A percentile compares a stretch with the other conserved stretches of the same genome.
phyloP scores from a whole-genome alignment of 441 rosid genomes.

The Euphorbia celastroides region DNA sequence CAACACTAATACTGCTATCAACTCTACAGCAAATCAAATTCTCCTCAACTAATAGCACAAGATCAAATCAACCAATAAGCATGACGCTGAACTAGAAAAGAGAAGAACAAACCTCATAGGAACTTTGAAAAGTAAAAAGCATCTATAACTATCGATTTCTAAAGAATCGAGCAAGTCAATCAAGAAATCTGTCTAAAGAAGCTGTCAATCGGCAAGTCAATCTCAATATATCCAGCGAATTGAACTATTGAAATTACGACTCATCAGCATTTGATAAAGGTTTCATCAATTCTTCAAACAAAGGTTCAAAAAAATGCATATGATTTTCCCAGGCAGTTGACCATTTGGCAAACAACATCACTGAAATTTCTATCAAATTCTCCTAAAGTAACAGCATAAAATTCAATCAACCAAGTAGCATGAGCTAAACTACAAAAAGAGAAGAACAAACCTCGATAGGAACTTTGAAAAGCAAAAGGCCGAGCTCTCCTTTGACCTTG shows the following conservation, averaged over 20 bases:
- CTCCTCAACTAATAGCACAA: no score
- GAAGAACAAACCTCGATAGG: conserved; percentile 49
- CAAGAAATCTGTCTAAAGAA: background rate
- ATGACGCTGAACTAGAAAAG: no score
- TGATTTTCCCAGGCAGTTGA: background rate
- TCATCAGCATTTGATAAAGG: background rate
- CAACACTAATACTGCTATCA: no score
- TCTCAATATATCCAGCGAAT: background rate
- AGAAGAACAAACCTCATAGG: no score
- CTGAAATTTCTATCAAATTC: no score
- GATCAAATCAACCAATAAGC: no score
- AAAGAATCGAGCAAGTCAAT: background rate
- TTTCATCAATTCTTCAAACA: background rate
- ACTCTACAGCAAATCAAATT: no score
- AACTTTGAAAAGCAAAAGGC: conserved; percentile 43
- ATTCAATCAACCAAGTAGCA: background rate
- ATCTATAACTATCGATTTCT: no score
- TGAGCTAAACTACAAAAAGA: background rate
- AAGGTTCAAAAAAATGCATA: background rate
- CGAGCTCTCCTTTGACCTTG: conserved; percentile 46
- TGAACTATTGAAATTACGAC: background rate
- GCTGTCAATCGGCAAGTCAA: background rate
- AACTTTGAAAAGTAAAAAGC: no score
- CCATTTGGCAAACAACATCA: background rate
- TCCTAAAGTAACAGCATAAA: background rate